Conservation (phyloP, 2,329 filamentous ascomycete genomes). For the Scedosporium minutisporum region DNA sequence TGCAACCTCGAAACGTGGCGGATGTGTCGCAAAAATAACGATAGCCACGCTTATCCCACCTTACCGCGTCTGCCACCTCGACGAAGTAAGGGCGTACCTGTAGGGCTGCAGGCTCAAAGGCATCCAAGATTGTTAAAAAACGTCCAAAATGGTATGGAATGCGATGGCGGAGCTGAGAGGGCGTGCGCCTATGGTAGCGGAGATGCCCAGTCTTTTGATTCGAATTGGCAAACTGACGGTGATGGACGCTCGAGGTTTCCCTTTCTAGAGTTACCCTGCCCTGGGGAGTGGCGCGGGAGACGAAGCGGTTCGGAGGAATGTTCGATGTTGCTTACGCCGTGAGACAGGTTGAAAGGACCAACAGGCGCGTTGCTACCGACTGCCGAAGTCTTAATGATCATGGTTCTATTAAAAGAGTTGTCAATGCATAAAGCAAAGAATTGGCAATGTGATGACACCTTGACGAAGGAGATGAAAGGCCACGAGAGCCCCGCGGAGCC, state of each 20-base stretch:
- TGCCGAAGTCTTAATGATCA: neutral
- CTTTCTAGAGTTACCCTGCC: neutral
- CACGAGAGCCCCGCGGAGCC: neutral
- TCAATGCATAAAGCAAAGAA: neutral
- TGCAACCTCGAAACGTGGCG: neutral
- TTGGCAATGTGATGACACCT: neutral
- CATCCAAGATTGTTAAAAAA: neutral
- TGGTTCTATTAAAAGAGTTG: neutral
- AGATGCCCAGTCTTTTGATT: neutral
- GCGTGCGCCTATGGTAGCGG: neutral
- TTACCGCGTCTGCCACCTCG: neutral
- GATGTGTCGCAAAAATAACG: constrained; percentile 1
- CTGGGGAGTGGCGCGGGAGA: neutral
- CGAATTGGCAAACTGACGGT: neutral
- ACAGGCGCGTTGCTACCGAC: neutral
- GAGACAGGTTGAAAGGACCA: neutral
- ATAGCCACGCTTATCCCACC: neutral
- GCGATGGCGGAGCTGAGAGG: neutral
- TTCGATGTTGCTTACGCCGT: constrained; percentile 3
- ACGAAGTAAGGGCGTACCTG: too few relatives aligned
- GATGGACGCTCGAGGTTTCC: neutral
- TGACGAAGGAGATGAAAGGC: neutral
- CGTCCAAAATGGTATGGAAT: neutral
- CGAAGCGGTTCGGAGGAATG: constrained; percentile 4
- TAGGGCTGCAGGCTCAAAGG: constrained; percentile 3